Evolutionary conservation across 169 alveolate genomes (phyloP), one percentile per base, ranked within the genome.

Genomic region (Toxoplasma gondii): DNA sequence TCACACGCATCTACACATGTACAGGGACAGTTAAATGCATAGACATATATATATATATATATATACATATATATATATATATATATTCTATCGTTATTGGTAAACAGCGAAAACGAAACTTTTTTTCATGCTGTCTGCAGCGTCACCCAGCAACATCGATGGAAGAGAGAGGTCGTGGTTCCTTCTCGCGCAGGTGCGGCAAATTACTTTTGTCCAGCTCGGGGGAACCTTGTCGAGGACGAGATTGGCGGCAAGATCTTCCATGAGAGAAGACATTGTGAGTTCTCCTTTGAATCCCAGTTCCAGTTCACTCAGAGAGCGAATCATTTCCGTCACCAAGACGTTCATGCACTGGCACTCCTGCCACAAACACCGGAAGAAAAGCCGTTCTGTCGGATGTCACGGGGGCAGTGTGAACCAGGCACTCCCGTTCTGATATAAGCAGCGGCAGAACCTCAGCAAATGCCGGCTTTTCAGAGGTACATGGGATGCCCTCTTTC

Each of bases 211-310:
- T 86, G 96, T 97, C 99, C 99, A 98, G 69, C 97, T 93, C 0
- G 97, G 97, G 54, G 99, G 99, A 49, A 98, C 98, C 93, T 97
- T 96, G 94, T 98, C 98, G 67, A 97, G 91, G 90, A 97, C 98
- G 49, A 98, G 94, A 64, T 98, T 93, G 93, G 97, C 98, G 94
- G 97, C 98, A 29, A 98, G 96, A 53, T 93, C 82, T 94, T 98
- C 99, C 97, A 98, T 98, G 92, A 97, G 96, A 64, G 98, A 99
- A 92, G 98, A 97, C 97, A 98, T 97, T 29, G 99, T 98, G 92
- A 98, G 97, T 95, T 98, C 99, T 91, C 99, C 99, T 95, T 98
- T 98, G 95, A 99, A 97, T 38, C 99, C 99, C 90, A 98, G 96
- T 88, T 98, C 98, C 39, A 98, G 96, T 95, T 98, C 99, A 94